phyloP scores from a whole-genome alignment of 768 basidiomycete genomes.

The Amanita jacksonii region DNA sequence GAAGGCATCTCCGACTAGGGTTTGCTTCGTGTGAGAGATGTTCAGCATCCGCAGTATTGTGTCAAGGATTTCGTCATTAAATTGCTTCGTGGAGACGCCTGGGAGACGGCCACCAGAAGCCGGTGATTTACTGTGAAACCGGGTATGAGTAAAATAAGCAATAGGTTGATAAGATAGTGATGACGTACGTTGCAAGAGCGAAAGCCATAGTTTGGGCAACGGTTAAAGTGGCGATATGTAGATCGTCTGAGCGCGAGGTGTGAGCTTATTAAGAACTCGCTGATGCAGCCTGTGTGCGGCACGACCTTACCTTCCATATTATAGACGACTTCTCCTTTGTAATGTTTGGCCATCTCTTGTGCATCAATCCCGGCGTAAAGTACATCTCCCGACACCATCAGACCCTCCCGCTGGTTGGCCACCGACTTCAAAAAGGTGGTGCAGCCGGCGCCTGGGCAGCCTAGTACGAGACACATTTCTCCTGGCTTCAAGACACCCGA shows the following conservation, averaged over 20 bases:
- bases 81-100: slow-evolving; percentile 51
- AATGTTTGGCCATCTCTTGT: slow-evolving; percentile 64
- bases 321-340: slow-evolving; percentile 74
- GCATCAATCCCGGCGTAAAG: slow-evolving; percentile 74
- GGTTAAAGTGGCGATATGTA: slow-evolving; percentile 75
- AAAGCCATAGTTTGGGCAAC: slow-evolving; percentile 71
- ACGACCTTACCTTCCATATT: slow-evolving; percentile 53
- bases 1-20: slow-evolving; percentile 81
- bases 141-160: neutral
- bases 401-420: slow-evolving; percentile 67
- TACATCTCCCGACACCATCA: slow-evolving; percentile 60
- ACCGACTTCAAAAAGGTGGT: slow-evolving; percentile 80
- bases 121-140: slow-evolving; percentile 45
- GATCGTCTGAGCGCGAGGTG: slow-evolving; percentile 42
- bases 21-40: slow-evolving; percentile 68
- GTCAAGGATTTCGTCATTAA: slow-evolving; percentile 45
- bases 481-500: slow-evolving; percentile 67
- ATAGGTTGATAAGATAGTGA: neutral
- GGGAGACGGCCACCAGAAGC: slow-evolving; percentile 66
- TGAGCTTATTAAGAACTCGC: neutral
- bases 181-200: slow-evolving; percentile 47
- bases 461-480: slow-evolving; percentile 82
- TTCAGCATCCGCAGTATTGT: slow-evolving; percentile 73
- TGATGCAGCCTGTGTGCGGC: neutral
- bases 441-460: slow-evolving; percentile 80